phyloP scores from a whole-genome alignment of 2,329 filamentous ascomycete genomes.

The Gnomoniopsis smithogilvyi region DNA sequence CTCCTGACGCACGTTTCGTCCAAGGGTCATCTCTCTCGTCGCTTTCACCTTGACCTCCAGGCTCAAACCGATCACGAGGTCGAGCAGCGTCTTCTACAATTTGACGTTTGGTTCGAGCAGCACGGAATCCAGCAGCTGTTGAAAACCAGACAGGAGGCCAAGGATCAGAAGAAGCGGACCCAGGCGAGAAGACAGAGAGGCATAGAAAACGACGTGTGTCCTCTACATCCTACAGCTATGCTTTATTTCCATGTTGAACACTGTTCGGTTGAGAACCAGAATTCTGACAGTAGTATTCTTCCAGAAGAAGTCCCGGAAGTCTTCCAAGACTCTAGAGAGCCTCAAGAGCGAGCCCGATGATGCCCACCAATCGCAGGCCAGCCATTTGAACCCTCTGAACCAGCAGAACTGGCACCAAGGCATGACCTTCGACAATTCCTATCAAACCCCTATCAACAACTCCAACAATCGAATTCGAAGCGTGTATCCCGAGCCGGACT shows the following conservation, averaged over 20 bases:
- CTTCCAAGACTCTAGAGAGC: background rate
- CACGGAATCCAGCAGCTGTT: constrained; percentile 71
- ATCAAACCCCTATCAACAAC: constrained; percentile 4
- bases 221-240: background rate
- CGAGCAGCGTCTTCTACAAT: constrained; percentile 60
- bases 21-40: constrained; percentile 83
- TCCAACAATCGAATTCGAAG: background rate
- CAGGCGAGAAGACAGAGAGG: constrained; percentile 7
- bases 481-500: constrained; percentile 4
- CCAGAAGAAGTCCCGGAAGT: constrained; percentile 3
- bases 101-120: constrained; percentile 73
- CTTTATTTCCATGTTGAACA: background rate
- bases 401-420: constrained; percentile 7
- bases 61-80: constrained; percentile 66
- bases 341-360: constrained; percentile 7
- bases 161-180: constrained; percentile 56
- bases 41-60: constrained; percentile 67
- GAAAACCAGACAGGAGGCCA: constrained; percentile 72
- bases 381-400: constrained; percentile 7
- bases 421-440: background rate
- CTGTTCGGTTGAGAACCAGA: background rate
- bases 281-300: background rate
- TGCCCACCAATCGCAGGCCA: background rate
- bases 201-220: background rate
- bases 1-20: constrained; percentile 89